These are phyloP conservation scores for Puccinia triticina DNA, from an alignment of 1,284 basidiomycete genomes.

Conservation along the genomic window DNA sequence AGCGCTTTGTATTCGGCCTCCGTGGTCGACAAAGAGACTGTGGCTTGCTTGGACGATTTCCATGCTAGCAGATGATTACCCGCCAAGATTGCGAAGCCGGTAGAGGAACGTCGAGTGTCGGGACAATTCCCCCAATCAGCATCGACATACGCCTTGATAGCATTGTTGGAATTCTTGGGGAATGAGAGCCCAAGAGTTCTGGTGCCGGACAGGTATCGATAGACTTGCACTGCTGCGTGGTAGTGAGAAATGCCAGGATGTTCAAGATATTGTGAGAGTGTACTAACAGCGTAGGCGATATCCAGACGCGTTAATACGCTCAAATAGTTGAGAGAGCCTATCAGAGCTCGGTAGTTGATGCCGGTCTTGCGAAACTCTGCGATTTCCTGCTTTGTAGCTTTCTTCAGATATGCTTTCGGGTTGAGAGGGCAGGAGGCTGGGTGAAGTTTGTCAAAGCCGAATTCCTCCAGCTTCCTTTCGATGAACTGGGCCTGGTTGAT, in stretches of 20 bases:
- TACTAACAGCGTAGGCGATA: too few species aligned
- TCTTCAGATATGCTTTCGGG: neutral
- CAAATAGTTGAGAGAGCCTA: conserved; percentile 15
- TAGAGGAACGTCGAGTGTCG: too few species aligned
- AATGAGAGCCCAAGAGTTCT: neutral
- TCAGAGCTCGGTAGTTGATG: neutral
- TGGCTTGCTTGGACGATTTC: conserved; percentile 37
- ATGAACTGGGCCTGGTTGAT: neutral
- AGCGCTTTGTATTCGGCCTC: too few species aligned
- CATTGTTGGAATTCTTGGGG: neutral
- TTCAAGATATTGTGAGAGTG: neutral
- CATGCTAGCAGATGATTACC: conserved; percentile 24
- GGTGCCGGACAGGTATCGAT: neutral
- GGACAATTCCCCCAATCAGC: conserved; percentile 52
- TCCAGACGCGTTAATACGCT: neutral
- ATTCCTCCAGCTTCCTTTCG: neutral
- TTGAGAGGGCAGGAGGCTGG: neutral
- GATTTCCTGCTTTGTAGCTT: neutral
- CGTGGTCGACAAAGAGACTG: conserved; percentile 45
- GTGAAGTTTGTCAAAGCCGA: neutral
- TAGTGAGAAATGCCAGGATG: neutral
- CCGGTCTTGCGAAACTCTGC: neutral
- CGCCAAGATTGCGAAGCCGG: conserved; percentile 36
- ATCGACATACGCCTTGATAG: conserved; percentile 20
- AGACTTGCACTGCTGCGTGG: neutral